These are phyloP conservation scores for Monosporascus sp. DNA, from an alignment of 2,329 filamentous ascomycete genomes.

Conservation along the genomic window DNA sequence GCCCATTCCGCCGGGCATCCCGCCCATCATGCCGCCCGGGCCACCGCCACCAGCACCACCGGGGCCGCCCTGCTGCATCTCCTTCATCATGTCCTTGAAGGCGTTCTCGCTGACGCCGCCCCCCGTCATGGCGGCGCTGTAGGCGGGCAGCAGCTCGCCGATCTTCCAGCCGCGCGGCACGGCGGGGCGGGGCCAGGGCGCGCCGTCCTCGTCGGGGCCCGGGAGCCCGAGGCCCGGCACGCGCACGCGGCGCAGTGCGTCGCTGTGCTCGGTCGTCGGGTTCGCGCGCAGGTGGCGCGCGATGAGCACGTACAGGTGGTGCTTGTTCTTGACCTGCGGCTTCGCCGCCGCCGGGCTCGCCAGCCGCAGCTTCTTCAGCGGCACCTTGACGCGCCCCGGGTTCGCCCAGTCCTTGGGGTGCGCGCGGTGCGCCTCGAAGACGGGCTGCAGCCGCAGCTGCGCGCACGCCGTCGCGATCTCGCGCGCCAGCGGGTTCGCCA, in stretches of 20 bases:
- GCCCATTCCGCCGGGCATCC: slow-evolving; percentile 16
- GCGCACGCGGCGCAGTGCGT: slow-evolving; percentile 61
- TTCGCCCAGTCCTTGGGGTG: slow-evolving; percentile 98
- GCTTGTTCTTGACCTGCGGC: slow-evolving; percentile 63
- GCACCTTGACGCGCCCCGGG: slow-evolving; percentile 79
- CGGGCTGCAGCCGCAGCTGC: slow-evolving; percentile 61
- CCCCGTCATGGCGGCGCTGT: slow-evolving; percentile 84
- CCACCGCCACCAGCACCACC: slow-evolving; percentile 21
- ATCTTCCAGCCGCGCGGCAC: slow-evolving; percentile 91
- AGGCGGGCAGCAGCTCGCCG: slow-evolving; percentile 73
- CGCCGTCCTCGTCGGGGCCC: slow-evolving; percentile 54
- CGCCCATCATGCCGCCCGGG: slow-evolving; percentile 12
- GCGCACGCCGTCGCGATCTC: slow-evolving; percentile 86
- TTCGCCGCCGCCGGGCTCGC: slow-evolving; percentile 8
- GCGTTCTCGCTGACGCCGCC: slow-evolving; percentile 93
- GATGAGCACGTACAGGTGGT: slow-evolving; percentile 80
- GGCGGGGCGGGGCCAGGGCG: slow-evolving; percentile 65
- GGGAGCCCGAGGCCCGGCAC: slow-evolving; percentile 66
- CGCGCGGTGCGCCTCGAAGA: slow-evolving; percentile 85
- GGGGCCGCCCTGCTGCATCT: slow-evolving; percentile 61
- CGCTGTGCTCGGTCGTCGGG: slow-evolving; percentile 65
- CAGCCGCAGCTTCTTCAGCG: slow-evolving; percentile 48
- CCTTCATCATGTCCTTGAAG: slow-evolving; percentile 93
- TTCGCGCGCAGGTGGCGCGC: slow-evolving; percentile 69
- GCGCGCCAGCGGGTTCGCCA: slow-evolving; percentile 78